Conservation (phyloP, 192 early-diverging fungal genomes). For the Mortierella claussenii region DNA sequence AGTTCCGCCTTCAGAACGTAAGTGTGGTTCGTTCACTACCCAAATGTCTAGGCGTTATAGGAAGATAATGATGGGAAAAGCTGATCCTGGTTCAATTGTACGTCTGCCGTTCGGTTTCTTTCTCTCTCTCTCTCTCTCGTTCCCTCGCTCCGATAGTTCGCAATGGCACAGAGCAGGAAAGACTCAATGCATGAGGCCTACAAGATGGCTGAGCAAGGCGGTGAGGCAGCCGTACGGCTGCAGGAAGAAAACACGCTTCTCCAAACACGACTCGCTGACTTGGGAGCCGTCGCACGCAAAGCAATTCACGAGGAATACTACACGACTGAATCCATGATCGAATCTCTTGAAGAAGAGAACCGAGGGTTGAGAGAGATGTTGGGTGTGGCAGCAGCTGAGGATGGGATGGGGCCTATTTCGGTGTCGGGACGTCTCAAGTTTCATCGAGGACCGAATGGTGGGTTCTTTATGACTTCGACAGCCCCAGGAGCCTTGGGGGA, state of each 20-base stretch:
- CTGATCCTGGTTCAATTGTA: background rate
- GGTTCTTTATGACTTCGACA: too few species aligned
- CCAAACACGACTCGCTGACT: slow-evolving; percentile 23
- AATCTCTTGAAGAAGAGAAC: slow-evolving; percentile 45
- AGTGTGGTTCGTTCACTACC: too few species aligned
- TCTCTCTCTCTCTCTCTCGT: background rate
- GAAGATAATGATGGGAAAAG: background rate
- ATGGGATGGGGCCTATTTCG: background rate
- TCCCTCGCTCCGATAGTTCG: slow-evolving; percentile 20
- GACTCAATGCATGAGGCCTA: slow-evolving; percentile 48
- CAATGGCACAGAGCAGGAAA: slow-evolving; percentile 39
- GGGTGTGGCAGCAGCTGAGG: slow-evolving; percentile 23
- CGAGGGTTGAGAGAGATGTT: slow-evolving; percentile 37
- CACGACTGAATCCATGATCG: slow-evolving; percentile 42
- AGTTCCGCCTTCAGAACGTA: slow-evolving; percentile 51
- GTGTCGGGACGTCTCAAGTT: slow-evolving; percentile 8
- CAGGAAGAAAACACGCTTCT: slow-evolving; percentile 42
- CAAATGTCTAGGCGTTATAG: too few species aligned
- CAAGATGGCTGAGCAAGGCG: slow-evolving; percentile 47
- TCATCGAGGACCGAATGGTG: background rate
- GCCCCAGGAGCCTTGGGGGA: too few species aligned
- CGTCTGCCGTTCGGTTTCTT: too few species aligned
- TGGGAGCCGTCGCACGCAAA: slow-evolving; percentile 31
- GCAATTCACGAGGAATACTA: slow-evolving; percentile 47
- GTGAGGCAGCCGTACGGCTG: slow-evolving; percentile 22